Conservation (phyloP, 73 alveolate species). For the Uronychia binucleata region DNA sequence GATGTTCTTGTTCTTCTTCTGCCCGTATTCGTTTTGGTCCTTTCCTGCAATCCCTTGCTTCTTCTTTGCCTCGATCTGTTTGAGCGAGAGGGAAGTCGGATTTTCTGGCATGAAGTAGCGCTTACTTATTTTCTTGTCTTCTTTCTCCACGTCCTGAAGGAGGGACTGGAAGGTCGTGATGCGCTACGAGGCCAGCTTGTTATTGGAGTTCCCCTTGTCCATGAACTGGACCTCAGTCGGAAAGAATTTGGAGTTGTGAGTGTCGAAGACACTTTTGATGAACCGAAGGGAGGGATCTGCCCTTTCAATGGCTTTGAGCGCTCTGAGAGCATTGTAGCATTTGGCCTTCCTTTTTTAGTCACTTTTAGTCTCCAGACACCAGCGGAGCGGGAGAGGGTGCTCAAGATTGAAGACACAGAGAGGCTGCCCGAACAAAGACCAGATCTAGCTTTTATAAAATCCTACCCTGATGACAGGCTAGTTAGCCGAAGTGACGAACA, state of each 20-base stretch:
- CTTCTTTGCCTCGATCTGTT: slow-evolving; percentile 21
- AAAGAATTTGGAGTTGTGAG: slow-evolving; percentile 11
- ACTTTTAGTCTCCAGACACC: slow-evolving; percentile 27
- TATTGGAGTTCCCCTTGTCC: too few relatives aligned
- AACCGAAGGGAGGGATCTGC: slow-evolving; percentile 7
- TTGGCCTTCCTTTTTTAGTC: slow-evolving; percentile 21
- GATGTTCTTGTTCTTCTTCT: background rate
- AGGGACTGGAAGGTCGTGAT: slow-evolving; percentile 15
- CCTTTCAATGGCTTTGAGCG: slow-evolving; percentile 11
- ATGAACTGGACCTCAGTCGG: too few relatives aligned
- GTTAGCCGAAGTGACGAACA: slow-evolving; percentile 32
- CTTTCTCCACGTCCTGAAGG: background rate
- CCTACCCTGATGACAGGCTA: slow-evolving; percentile 40
- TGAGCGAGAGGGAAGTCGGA: slow-evolving; percentile 5
- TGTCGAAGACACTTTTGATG: background rate
- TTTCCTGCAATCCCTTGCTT: slow-evolving; percentile 2
- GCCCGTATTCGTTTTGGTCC: background rate
- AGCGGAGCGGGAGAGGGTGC: slow-evolving; percentile 42
- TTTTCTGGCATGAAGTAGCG: background rate
- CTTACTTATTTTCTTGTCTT: slow-evolving; percentile 11
- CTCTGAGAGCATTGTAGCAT: slow-evolving; percentile 12
- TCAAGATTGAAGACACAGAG: slow-evolving; percentile 38
- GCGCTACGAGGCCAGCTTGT: background rate
- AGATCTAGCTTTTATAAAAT: slow-evolving; percentile 40
- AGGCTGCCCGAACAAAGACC: slow-evolving; percentile 37